These are phyloP conservation scores for Angophora floribunda DNA, from an alignment of 345 rosid genomes.

Conservation along the genomic window DNA sequence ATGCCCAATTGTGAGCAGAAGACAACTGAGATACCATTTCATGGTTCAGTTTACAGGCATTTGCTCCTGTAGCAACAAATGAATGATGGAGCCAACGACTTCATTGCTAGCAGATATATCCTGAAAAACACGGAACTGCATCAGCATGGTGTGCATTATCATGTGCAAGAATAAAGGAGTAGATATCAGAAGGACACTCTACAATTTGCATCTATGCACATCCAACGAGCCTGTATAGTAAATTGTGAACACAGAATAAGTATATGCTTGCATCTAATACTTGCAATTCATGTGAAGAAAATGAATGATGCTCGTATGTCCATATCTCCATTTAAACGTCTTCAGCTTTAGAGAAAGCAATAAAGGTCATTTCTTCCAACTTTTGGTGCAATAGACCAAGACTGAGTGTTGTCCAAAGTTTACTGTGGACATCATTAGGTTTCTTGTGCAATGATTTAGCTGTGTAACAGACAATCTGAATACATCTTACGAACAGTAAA, in stretches of 20 bases:
- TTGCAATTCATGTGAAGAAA: not conserved
- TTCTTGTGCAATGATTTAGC: not conserved
- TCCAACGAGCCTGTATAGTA: not conserved
- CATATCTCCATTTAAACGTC: not conserved
- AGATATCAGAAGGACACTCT: not conserved
- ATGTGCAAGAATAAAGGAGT: not conserved
- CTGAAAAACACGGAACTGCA: slow-evolving; percentile 14
- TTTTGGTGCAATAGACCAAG: not conserved
- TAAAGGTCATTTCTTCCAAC: not conserved
- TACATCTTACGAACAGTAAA: not conserved
- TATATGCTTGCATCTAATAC: not conserved
- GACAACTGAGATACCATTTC: not conserved
- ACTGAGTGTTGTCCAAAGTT: not conserved
- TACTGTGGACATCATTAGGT: not conserved
- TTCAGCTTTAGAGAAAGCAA: not conserved
- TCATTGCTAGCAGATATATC: slow-evolving; percentile 51
- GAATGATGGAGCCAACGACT: slow-evolving; percentile 67
- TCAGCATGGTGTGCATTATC: not conserved
- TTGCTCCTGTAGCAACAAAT: slow-evolving; percentile 68
- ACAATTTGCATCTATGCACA: not conserved
- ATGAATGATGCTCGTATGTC: not conserved
- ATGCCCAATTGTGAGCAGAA: not conserved
- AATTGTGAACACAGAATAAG: not conserved
- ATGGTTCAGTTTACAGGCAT: slow-evolving; percentile 14
- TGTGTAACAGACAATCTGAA: not conserved